These are phyloP conservation scores for Pythium pyrilobum DNA, from an alignment of 352 stramenopile species.

Conservation along the genomic window DNA sequence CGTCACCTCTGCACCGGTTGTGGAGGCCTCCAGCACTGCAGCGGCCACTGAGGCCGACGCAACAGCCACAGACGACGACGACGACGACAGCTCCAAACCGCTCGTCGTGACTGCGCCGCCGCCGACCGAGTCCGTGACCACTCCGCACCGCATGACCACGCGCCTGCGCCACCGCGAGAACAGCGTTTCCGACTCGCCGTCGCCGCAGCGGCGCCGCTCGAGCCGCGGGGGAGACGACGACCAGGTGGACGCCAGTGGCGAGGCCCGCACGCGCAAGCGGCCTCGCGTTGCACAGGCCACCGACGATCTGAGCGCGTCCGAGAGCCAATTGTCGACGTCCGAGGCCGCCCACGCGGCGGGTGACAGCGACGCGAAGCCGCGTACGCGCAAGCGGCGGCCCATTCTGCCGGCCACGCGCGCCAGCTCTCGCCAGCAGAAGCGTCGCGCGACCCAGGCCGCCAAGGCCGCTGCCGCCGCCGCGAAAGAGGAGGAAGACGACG, in stretches of 20 bases:
- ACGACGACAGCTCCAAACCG: background rate
- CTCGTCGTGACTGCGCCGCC: background rate
- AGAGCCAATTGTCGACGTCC: constrained; percentile 56
- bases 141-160: constrained; percentile 42
- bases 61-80: constrained; percentile 1
- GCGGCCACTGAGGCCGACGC: background rate
- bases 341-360: constrained; percentile 17
- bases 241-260: background rate
- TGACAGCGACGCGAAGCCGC: constrained; percentile 24
- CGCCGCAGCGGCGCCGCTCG: constrained; percentile 10
- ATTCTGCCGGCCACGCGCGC: constrained; percentile 46
- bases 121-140: constrained; percentile 15
- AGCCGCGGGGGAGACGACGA: constrained; percentile 5
- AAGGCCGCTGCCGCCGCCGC: constrained; percentile 20
- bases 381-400: constrained; percentile 37
- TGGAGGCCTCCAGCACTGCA: background rate
- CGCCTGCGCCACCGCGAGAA: constrained; percentile 48
- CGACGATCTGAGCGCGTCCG: constrained; percentile 50
- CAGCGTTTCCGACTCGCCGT: constrained; percentile 34
- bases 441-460: constrained; percentile 30
- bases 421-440: constrained; percentile 67
- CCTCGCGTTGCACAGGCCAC: constrained; percentile 24
- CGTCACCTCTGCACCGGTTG: background rate
- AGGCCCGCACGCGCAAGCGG: constrained; percentile 29
- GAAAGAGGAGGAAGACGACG: constrained; percentile 8